These are phyloP conservation scores for Wallacemonas sp. DNA, from an alignment of 208 protist genomes.

Conservation along the genomic window DNA sequence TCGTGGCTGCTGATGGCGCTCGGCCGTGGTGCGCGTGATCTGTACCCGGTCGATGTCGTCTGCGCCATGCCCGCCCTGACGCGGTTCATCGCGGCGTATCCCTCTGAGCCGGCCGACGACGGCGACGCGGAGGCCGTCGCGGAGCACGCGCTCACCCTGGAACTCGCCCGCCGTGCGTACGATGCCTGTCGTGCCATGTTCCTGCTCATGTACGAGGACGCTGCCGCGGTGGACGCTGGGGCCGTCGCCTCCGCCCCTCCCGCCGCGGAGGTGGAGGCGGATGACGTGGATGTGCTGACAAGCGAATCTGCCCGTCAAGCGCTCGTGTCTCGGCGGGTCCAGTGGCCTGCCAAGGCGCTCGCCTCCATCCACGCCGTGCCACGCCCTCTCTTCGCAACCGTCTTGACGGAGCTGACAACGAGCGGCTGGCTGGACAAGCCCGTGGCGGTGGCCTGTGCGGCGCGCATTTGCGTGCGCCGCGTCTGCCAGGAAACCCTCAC, in stretches of 20 bases:
- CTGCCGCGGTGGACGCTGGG: slow-evolving; percentile 9
- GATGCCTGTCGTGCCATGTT: slow-evolving; percentile 72
- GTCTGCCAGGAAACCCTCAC: slow-evolving; percentile 34
- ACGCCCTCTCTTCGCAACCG: slow-evolving; percentile 39
- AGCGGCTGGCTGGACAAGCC: slow-evolving; percentile 40
- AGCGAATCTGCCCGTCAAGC: neutral
- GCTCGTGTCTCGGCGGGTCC: slow-evolving; percentile 24
- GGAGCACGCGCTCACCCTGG: slow-evolving; percentile 10
- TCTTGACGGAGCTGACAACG: slow-evolving; percentile 50
- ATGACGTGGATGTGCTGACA: neutral
- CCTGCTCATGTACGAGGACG: slow-evolving; percentile 59
- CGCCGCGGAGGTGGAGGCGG: too few relatives aligned
- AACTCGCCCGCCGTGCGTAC: slow-evolving; percentile 60
- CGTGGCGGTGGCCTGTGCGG: slow-evolving; percentile 51
- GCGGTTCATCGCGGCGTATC: slow-evolving; percentile 24
- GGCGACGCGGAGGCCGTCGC: neutral
- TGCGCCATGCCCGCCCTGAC: slow-evolving; percentile 53
- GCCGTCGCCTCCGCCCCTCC: too few relatives aligned
- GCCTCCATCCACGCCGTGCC: slow-evolving; percentile 59
- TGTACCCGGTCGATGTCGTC: slow-evolving; percentile 80
- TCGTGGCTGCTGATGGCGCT: slow-evolving; percentile 60
- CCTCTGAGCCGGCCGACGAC: neutral
- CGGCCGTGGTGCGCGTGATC: slow-evolving; percentile 29
- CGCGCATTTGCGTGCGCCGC: slow-evolving; percentile 37
- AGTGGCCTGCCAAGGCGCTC: slow-evolving; percentile 49